These are phyloP conservation scores for Alternaria hordeiaustralica DNA, from an alignment of 2,329 filamentous ascomycete genomes.

Conservation along the genomic window DNA sequence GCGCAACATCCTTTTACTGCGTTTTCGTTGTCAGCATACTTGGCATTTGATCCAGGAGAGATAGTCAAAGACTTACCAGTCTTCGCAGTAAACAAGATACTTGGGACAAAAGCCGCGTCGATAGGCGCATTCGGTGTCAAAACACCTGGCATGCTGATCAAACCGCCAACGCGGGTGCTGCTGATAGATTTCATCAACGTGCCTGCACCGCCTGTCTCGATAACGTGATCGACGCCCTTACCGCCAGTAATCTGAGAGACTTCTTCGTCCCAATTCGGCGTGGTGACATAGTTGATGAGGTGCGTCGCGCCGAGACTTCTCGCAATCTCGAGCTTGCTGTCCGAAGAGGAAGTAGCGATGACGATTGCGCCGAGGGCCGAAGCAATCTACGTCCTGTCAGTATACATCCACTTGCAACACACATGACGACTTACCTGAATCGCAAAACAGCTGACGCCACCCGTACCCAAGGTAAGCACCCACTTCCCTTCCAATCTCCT, in stretches of 20 bases:
- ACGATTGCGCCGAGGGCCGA: constrained; percentile 56
- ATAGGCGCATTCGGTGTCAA: neutral
- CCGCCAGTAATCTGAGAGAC: constrained; percentile 30
- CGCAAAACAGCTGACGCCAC: constrained; percentile 49
- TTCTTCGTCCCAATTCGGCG: neutral
- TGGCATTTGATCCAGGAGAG: neutral
- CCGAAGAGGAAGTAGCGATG: constrained; percentile 63
- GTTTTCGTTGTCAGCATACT: neutral
- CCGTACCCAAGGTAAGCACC: constrained; percentile 68
- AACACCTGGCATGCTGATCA: constrained; percentile 57
- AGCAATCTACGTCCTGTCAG: constrained; percentile 30
- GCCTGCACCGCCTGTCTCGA: constrained; percentile 53
- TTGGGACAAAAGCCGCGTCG: neutral
- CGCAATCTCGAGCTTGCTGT: constrained; percentile 56
- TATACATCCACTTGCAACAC: neutral
- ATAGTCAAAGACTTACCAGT: neutral
- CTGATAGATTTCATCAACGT: constrained; percentile 56
- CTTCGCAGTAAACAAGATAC: neutral
- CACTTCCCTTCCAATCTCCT: constrained; percentile 28
- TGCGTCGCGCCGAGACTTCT: constrained; percentile 30
- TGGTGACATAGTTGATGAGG: neutral
- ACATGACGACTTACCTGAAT: constrained; percentile 24
- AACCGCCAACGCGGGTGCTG: constrained; percentile 54
- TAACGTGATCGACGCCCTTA: constrained; percentile 54
- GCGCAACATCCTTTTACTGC: constrained; percentile 28